These are phyloP conservation scores for Teunomyces cretensis DNA, from an alignment of 805 yeast genomes.

Conservation along the genomic window DNA sequence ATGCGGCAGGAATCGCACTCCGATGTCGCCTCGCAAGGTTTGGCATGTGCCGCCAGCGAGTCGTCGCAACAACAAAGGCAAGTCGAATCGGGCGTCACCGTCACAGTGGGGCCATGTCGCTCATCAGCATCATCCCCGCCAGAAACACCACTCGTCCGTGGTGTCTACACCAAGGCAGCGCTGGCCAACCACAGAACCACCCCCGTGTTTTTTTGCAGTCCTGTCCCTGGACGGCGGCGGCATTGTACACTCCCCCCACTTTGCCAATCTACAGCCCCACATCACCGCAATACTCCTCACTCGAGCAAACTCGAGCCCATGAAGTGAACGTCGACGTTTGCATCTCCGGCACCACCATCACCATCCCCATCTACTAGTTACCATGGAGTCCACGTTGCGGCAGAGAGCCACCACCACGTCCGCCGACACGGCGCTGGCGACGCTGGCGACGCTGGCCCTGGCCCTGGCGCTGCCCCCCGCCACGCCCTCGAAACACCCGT, in stretches of 20 bases:
- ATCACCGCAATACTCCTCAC: neutral
- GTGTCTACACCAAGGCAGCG: no score
- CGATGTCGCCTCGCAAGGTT: neutral
- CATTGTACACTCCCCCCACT: neutral
- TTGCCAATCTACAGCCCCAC: neutral
- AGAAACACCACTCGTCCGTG: no score
- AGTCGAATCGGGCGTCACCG: no score
- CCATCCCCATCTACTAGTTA: neutral
- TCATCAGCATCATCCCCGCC: no score
- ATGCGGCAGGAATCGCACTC: neutral
- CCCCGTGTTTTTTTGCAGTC: neutral
- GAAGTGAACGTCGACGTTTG: neutral
- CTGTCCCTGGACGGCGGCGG: no score
- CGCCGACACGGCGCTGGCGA: neutral
- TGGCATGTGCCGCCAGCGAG: no score
- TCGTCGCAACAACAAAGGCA: no score
- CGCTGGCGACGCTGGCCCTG: neutral
- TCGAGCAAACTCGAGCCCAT: neutral
- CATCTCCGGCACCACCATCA: neutral
- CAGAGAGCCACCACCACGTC: neutral
- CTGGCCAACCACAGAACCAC: no score
- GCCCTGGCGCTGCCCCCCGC: neutral
- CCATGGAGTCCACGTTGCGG: constrained; percentile 1
- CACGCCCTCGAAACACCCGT: neutral
- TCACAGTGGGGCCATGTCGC: no score